Conservation (phyloP, 2,329 filamentous ascomycete species). For the Botryotinia globosa region DNA sequence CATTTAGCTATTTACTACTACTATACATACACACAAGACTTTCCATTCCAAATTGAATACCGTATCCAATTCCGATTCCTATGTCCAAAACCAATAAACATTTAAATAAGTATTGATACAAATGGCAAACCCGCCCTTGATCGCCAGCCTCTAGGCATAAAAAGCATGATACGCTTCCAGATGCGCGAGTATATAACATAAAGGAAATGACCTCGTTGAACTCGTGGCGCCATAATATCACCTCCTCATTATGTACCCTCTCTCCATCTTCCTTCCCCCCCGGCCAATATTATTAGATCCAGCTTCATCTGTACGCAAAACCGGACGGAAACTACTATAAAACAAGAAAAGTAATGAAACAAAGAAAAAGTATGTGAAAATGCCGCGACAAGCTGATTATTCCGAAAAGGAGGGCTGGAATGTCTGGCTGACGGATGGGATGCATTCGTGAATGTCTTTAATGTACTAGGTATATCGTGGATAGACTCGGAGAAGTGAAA, state of each 20-base stretch:
- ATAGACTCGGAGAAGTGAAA: conserved; percentile 15
- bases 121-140: background rate
- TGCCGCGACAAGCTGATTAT: background rate
- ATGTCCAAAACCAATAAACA: conserved; percentile 4
- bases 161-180: background rate
- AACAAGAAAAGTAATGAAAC: background rate
- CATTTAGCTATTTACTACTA: background rate
- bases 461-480: conserved; percentile 2
- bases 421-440: background rate
- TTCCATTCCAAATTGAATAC: background rate
- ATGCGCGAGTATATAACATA: conserved; percentile 15
- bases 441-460: background rate
- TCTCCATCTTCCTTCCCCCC: background rate
- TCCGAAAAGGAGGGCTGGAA: background rate
- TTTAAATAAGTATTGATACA: conserved; percentile 1
- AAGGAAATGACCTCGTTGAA: conserved; percentile 10
- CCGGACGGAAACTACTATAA: background rate
- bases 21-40: background rate
- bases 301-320: conserved; percentile 4
- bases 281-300: conserved; percentile 1
- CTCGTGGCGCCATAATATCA: conserved; percentile 16
- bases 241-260: conserved; percentile 12
- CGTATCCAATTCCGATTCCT: background rate
- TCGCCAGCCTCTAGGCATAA: background rate
- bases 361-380: background rate